A percentile compares a stretch with the other conserved stretches of the same genome.
phyloP scores from a whole-genome alignment of 495 filamentous ascomycete genomes.

The Parathielavia hyrcaniae region DNA sequence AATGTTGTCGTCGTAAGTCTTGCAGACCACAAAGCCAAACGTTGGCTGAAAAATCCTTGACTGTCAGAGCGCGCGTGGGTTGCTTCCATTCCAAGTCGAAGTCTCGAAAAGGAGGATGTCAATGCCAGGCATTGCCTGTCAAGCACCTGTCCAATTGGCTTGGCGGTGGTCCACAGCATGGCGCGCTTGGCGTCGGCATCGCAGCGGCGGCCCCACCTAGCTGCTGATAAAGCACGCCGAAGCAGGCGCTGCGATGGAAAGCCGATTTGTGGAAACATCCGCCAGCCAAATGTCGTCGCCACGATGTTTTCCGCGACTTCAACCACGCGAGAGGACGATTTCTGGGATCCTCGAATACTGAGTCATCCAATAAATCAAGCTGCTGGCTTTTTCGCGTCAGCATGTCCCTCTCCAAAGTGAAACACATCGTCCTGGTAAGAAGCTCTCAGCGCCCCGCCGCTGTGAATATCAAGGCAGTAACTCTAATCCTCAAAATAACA shows the following conservation, averaged over 20 bases:
- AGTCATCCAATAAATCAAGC: neutral
- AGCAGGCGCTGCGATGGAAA: conserved; percentile 27
- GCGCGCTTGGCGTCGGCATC: neutral
- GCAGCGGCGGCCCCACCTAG: conserved; percentile 6
- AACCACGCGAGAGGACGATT: conserved; percentile 15
- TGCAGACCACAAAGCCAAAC: no score
- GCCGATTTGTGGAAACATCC: conserved; percentile 4
- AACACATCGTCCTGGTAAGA: conserved; percentile 55
- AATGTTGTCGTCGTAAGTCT: no score
- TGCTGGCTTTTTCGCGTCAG: conserved; percentile 1
- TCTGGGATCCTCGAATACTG: neutral
- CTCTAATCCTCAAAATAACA: conserved; percentile 23
- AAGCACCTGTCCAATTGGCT: no score
- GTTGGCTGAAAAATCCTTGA: no score
- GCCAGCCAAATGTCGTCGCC: neutral
- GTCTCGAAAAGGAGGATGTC: no score
- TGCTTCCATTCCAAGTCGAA: no score
- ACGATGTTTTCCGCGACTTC: neutral
- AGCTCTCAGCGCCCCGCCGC: conserved; percentile 12
- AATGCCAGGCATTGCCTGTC: neutral
- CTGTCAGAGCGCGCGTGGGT: no score
- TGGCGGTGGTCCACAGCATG: neutral
- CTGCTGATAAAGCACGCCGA: conserved; percentile 34
- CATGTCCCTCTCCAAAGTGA: conserved; percentile 55
- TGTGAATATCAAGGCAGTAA: conserved; percentile 1